A percentile compares a stretch with the other conserved stretches of the same genome.
Evolutionary conservation across 1,284 basidiomycete species (phyloP).

Genomic region (Rhodotorula sp.): DNA sequence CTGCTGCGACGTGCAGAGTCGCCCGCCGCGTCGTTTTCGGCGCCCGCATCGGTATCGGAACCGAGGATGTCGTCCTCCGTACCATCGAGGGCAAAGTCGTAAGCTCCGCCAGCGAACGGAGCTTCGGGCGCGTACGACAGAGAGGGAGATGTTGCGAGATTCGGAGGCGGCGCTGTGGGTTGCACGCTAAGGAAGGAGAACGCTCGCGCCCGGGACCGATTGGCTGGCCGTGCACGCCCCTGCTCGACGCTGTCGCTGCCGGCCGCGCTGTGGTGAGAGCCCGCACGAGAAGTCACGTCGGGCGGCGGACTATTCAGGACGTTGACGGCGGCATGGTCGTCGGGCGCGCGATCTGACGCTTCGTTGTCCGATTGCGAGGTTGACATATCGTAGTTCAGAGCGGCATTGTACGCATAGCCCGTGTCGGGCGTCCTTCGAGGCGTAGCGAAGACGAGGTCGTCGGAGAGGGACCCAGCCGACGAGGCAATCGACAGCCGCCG

Average conservation of each 20-base stretch:
- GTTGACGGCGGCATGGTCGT: not conserved
- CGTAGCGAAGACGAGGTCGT: slow-evolving; percentile 9
- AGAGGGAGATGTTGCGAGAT: not conserved
- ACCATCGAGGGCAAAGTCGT: slow-evolving; percentile 18
- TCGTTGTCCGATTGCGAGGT: not conserved
- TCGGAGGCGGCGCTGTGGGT: not conserved
- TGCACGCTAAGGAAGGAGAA: slow-evolving; percentile 7
- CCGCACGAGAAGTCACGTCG: not conserved
- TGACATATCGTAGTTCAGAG: not conserved
- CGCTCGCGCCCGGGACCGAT: not conserved
- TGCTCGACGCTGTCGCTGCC: not conserved
- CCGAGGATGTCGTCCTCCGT: not conserved
- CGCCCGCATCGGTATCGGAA: not conserved
- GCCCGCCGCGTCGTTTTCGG: not conserved
- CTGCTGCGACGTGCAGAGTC: no score
- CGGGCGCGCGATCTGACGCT: not conserved
- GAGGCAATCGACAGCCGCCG: slow-evolving; percentile 13
- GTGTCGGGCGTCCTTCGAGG: no score
- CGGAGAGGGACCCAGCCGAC: slow-evolving; percentile 4
- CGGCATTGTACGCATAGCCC: slow-evolving; percentile 2
- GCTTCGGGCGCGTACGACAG: slow-evolving; percentile 4
- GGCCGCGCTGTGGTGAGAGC: not conserved
- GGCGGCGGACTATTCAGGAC: not conserved
- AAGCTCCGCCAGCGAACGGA: slow-evolving; percentile 17
- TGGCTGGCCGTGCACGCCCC: no score